Conservation (phyloP, 305 asterid species). For the Solanum aculeatissimum region DNA sequence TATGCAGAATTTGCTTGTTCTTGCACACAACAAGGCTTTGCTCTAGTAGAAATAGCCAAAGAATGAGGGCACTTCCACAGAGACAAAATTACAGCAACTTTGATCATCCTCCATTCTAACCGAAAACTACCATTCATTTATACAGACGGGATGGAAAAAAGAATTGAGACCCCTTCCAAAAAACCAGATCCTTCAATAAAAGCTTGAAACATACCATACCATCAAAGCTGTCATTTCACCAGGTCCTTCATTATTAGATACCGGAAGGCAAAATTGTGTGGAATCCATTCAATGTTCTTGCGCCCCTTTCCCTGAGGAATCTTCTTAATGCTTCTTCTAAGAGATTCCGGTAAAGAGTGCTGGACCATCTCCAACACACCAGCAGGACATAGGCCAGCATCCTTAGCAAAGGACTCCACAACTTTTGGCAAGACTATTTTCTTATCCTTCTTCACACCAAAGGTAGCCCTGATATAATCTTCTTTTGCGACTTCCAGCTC, state of each 20-base stretch:
- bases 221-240: constrained; percentile 33
- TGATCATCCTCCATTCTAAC: constrained; percentile 4
- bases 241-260: constrained; percentile 78
- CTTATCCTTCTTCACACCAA: constrained; percentile 64
- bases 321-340: constrained; percentile 57
- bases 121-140: constrained; percentile 11
- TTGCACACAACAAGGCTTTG: not conserved
- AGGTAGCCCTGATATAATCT: constrained; percentile 86
- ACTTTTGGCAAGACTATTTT: constrained; percentile 70
- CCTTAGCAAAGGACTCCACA: constrained; percentile 64
- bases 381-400: constrained; percentile 48
- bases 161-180: constrained; percentile 1
- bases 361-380: constrained; percentile 67
- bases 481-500: constrained; percentile 91
- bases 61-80: not conserved
- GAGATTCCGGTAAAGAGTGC: constrained; percentile 60
- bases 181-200: not conserved
- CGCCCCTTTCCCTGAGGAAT: constrained; percentile 48
- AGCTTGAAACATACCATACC: constrained; percentile 4
- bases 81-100: not conserved
- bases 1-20: not conserved
- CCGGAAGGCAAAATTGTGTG: constrained; percentile 76
- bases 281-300: constrained; percentile 73
- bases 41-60: not conserved
- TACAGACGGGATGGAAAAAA: constrained; percentile 5